phyloP scores from a whole-genome alignment of 176 grass and related monocot species.

The Stipa capillata region DNA sequence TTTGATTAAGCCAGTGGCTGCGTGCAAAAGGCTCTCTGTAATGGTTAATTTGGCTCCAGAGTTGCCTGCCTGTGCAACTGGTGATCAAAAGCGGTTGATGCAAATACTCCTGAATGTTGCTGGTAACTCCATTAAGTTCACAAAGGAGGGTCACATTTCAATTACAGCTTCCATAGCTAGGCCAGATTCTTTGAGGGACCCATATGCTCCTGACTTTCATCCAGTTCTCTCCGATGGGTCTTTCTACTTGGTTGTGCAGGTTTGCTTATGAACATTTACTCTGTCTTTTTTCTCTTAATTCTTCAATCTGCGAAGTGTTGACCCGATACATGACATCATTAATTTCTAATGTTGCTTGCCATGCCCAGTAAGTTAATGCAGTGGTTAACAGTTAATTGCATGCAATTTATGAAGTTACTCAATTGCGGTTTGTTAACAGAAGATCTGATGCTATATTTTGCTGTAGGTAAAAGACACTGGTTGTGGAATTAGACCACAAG shows the following conservation, averaged over 20 bases:
- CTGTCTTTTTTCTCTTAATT: neutral
- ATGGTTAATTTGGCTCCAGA: slow-evolving; percentile 63
- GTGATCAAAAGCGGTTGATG: slow-evolving; percentile 75
- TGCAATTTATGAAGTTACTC: neutral
- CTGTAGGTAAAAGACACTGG: slow-evolving; percentile 76
- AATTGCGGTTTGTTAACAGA: neutral
- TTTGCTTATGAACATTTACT: slow-evolving; percentile 22
- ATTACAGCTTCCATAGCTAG: slow-evolving; percentile 51
- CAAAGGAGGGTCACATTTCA: slow-evolving; percentile 76
- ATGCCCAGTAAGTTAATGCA: slow-evolving; percentile 6
- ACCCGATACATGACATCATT: neutral
- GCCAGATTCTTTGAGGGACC: slow-evolving; percentile 51
- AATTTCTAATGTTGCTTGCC: neutral
- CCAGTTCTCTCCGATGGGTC: slow-evolving; percentile 47
- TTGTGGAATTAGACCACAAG: slow-evolving; percentile 59
- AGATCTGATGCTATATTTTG: neutral
- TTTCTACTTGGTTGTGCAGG: slow-evolving; percentile 80
- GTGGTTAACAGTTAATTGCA: neutral
- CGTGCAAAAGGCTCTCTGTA: slow-evolving; percentile 58
- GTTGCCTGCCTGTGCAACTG: slow-evolving; percentile 57
- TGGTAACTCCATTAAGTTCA: slow-evolving; percentile 85
- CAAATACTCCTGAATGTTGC: slow-evolving; percentile 85
- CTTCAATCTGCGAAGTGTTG: neutral
- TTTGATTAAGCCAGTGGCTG: slow-evolving; percentile 72
- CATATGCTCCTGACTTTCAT: slow-evolving; percentile 62